Base-by-base conservation (phyloP, 305 asterid genomes). In the Lippia alba region DNA sequence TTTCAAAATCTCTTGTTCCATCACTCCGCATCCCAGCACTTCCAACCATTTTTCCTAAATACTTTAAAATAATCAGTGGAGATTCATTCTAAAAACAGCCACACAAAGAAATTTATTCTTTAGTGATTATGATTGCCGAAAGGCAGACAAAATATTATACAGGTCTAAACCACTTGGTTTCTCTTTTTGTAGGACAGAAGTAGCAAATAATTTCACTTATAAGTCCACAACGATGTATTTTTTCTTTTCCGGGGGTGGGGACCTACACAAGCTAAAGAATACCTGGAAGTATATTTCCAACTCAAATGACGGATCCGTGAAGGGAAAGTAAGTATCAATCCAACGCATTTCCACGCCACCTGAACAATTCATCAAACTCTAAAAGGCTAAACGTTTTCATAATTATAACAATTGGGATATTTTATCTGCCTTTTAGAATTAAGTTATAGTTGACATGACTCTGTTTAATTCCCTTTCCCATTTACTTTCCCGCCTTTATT, bases 11-110 rank as follows among this genome's bases (percentile, higher is more conserved):
- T 51, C 56, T 51, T 51, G 56, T 20, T 51, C 56, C 56, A 51
- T 51, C 56, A 51, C 56, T 51, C 56, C 56, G 16, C 56, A 51
- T 5, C 56, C 56, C 56, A 51, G 16, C 24, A 51, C 56, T 51
- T 51, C 56, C 56, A 51, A 51, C 56, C 56, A 51, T 51, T 51
- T 51, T 51, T 51, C 56, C 56, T 51, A 16, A 51, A 51, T 56
- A 33, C 72, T 65, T 65, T 34, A 57, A 65, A 44, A 46, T 36
- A 73, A 66, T 73, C 77, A 65, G 67, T 73, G 49, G 18, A 49
- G 36, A 50, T 56, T 72, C 66, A 72, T 57, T 18, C 50, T 59
- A 69, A 7, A 44, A 58, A 56, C 20, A 69, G 14, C 40, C 60
- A 50, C 45, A 34, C 17, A 9, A 48, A 36, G 57, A 55, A 11